Percentiles rank a stretch among this genome's conserved stretches.
phyloP scores from a whole-genome alignment of 306 rosid species.

The Cucurbita pepo region DNA sequence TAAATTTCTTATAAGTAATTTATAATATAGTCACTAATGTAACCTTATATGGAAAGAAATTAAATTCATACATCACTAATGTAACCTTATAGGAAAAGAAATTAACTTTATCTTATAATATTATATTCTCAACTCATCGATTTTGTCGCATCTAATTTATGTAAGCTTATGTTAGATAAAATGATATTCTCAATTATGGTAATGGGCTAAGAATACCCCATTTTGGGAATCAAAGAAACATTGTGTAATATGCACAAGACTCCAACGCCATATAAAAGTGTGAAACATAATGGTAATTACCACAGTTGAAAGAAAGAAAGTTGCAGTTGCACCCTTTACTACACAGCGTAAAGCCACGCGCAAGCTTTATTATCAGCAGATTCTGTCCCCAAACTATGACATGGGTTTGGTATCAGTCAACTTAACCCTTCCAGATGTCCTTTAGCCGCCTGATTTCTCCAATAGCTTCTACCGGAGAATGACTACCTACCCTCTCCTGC shows the following conservation, averaged over 20 bases:
- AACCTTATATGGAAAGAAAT: too few relatives aligned
- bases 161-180: not conserved
- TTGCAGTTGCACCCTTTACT: not conserved
- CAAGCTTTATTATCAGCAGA: not conserved
- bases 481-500: constrained; percentile 43
- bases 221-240: not conserved
- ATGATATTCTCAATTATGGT: not conserved
- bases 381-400: not conserved
- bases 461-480: constrained; percentile 52
- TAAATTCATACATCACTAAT: too few relatives aligned
- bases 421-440: constrained; percentile 65
- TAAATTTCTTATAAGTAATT: too few relatives aligned
- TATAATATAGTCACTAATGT: too few relatives aligned
- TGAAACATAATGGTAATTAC: not conserved
- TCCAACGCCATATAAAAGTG: not conserved
- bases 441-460: constrained; percentile 48
- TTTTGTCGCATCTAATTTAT: too few relatives aligned
- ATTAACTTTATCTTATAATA: too few relatives aligned
- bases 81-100: too few relatives aligned
- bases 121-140: too few relatives aligned
- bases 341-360: not conserved
- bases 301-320: not conserved
- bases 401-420: not conserved
- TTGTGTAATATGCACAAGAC: not conserved
- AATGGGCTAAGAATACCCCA: not conserved